A percentile compares a stretch with the other conserved stretches of the same genome.
These are phyloP conservation scores for Fusarium illudens DNA, from an alignment of 2,329 filamentous ascomycete species.

Conservation along the genomic window DNA sequence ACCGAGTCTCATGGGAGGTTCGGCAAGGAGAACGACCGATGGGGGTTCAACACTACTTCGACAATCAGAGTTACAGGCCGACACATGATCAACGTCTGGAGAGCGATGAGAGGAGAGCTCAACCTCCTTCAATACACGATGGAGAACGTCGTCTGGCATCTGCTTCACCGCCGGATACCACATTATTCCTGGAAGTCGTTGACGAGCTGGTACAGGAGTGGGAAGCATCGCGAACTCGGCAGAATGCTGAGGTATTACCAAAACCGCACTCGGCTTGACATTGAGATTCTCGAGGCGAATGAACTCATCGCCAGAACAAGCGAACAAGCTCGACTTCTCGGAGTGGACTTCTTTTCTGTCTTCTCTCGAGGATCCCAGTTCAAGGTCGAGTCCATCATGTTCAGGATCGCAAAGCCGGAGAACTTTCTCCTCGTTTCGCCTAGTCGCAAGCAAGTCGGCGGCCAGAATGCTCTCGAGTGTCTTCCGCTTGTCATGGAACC, in stretches of 20 bases:
- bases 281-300: slow-evolving; percentile 92
- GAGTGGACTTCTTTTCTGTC: slow-evolving; percentile 96
- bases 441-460: slow-evolving; percentile 88
- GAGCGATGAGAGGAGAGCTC: slow-evolving; percentile 92
- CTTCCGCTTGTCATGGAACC: slow-evolving; percentile 97
- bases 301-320: slow-evolving; percentile 89
- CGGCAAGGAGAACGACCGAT: slow-evolving; percentile 85
- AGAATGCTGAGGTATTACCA: slow-evolving; percentile 83
- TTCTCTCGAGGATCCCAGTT: slow-evolving; percentile 95
- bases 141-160: slow-evolving; percentile 93
- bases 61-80: slow-evolving; percentile 92
- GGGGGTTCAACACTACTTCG: slow-evolving; percentile 94
- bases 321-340: slow-evolving; percentile 91
- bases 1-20: slow-evolving; percentile 82
- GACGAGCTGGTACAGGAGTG: slow-evolving; percentile 81
- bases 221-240: slow-evolving; percentile 71
- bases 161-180: slow-evolving; percentile 86
- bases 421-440: slow-evolving; percentile 92
- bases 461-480: slow-evolving; percentile 94
- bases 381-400: slow-evolving; percentile 99
- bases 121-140: slow-evolving; percentile 94
- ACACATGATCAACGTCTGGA: slow-evolving; percentile 97
- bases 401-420: slow-evolving; percentile 96
- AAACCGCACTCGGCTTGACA: slow-evolving; percentile 77
- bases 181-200: slow-evolving; percentile 84